Base-by-base conservation (phyloP, 805 yeast genomes). In the Lachancea mirantina region DNA sequence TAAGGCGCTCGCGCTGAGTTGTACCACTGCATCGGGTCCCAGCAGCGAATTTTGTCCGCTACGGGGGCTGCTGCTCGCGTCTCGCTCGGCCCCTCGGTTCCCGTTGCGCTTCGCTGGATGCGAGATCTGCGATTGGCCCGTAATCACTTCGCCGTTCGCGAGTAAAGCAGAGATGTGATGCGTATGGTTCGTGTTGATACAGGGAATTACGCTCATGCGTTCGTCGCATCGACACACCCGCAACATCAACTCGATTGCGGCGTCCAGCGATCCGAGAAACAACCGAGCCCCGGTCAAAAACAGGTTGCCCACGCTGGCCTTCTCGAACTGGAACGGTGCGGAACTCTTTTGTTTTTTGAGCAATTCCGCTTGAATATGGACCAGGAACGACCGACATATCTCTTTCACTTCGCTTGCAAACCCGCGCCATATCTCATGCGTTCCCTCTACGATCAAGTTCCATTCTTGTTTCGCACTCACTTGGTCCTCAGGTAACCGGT, bases 111-210 rank as follows among this genome's bases (percentile, higher is more conserved):
- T 39, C 19, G 57, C 57, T 1, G 97, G 97, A 57, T 88, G 97
- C 2, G 95, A 84, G 8, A 88, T 88, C 50, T 87, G 95, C 3
- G 89, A 79, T 55, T 88, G 97, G 8, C 97, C 97, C 0, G 88
- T 80, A 21, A 88, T 78, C 2, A 80, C 64, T 4, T 70, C 64
- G 2, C 94, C 95, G 55, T 84, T 72, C 20, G 62, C 61, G 26
- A 88, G 62, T 18, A 70, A 45, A 0, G 95, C 96, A 30, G 89
- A 77, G 17, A 88, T 85, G 48, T 87, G 94, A 43, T 84, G 84
- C 10, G 88, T 76, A 60, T 82, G 83, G 46, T 80, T 84, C 6
- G 95, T 82, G 49, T 82, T 84, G 23, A 87, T 62, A 40, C 94
- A 85, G 0, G 96, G 95, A 5, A 84, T 54, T 2, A 87, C 84